These are phyloP conservation scores for Galerina sulciceps DNA, from an alignment of 768 basidiomycete species.

Conservation along the genomic window DNA sequence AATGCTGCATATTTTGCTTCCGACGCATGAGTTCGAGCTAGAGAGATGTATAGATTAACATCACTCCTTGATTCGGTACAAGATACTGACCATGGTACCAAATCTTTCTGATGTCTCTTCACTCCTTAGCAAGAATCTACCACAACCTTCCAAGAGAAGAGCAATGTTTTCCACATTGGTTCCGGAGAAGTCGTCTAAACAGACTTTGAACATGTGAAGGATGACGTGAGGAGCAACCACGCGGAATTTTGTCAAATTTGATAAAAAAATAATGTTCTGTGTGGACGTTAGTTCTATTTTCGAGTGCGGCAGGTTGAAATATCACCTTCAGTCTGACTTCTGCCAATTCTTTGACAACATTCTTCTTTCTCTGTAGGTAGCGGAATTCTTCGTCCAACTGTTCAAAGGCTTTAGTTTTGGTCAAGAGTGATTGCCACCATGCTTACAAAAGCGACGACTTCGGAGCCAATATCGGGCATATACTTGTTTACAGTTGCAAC, in stretches of 20 bases:
- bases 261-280: conserved; percentile 87
- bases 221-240: conserved; percentile 92
- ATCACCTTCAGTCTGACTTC: conserved; percentile 84
- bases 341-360: conserved; percentile 86
- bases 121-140: conserved; percentile 85
- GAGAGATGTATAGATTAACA: neutral
- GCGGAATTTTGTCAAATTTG: conserved; percentile 94
- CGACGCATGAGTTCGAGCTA: conserved; percentile 93
- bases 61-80: neutral
- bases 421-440: neutral
- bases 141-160: conserved; percentile 90
- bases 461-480: conserved; percentile 91
- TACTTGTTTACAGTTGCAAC: conserved; percentile 88
- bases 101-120: conserved; percentile 90
- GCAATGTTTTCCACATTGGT: conserved; percentile 94
- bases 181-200: conserved; percentile 92
- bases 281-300: neutral
- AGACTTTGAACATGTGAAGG: conserved; percentile 96
- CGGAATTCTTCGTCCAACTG: conserved; percentile 97
- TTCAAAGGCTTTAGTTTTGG: neutral
- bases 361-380: conserved; percentile 93
- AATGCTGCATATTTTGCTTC: conserved; percentile 91
- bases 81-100: conserved; percentile 73
- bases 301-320: neutral
- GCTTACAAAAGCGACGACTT: conserved; percentile 80